phyloP scores from a whole-genome alignment of 2,329 filamentous ascomycete genomes.

The Colletotrichum euphorbiae region DNA sequence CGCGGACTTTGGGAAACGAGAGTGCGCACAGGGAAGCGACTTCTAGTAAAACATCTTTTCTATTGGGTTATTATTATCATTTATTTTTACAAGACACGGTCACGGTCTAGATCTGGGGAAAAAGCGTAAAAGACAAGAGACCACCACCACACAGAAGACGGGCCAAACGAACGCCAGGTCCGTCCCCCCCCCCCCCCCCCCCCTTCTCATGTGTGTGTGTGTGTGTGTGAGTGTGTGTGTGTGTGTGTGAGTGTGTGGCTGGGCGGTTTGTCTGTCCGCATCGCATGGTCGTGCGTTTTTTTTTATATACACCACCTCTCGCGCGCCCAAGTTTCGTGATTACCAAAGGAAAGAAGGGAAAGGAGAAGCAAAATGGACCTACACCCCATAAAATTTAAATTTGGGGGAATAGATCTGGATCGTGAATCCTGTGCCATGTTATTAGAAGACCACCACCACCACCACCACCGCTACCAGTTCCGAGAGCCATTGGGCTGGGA shows the following conservation, averaged over 20 bases:
- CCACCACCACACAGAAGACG: too few species aligned
- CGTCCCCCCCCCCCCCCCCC: neutral
- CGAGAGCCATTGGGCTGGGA: neutral
- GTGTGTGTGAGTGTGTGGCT: neutral
- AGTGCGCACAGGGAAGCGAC: neutral
- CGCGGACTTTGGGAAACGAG: neutral
- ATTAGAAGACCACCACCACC: neutral
- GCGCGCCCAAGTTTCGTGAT: neutral
- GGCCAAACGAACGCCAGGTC: neutral
- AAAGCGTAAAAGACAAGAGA: neutral
- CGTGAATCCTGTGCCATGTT: neutral
- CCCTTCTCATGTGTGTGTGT: too few species aligned
- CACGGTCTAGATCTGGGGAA: conserved; percentile 1
- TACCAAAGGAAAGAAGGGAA: neutral
- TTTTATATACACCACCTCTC: neutral
- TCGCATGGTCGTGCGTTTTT: neutral
- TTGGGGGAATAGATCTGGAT: neutral
- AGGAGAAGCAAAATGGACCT: neutral
- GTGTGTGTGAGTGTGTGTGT: neutral
- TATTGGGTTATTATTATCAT: neutral
- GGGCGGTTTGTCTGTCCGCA: neutral
- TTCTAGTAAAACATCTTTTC: neutral
- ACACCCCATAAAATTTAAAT: neutral
- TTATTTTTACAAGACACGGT: neutral
- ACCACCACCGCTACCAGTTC: neutral